phyloP scores from a whole-genome alignment of 495 filamentous ascomycete species.

The Elaphomyces granulatus region DNA sequence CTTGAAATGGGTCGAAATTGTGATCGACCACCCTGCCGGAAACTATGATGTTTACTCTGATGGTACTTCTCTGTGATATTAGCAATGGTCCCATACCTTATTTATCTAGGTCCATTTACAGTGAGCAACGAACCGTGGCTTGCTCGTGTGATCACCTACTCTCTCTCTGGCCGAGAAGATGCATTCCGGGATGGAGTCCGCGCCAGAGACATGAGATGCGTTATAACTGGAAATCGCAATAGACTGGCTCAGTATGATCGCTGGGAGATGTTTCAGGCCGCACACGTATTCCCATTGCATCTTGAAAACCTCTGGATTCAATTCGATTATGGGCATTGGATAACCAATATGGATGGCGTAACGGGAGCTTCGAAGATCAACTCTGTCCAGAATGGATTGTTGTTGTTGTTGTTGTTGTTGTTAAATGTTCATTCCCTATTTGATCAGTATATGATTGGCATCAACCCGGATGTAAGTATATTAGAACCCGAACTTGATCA shows the following conservation, averaged over 20 bases:
- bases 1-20: too few relatives aligned
- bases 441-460: conserved; percentile 1
- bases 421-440: neutral
- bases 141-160: conserved; percentile 12
- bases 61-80: conserved; percentile 10
- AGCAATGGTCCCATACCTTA: conserved; percentile 1
- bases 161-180: conserved; percentile 11
- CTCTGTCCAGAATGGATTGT: conserved; percentile 22
- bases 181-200: conserved; percentile 19
- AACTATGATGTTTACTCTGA: conserved; percentile 18
- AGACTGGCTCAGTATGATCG: conserved; percentile 4
- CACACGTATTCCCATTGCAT: conserved; percentile 25
- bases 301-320: conserved; percentile 17
- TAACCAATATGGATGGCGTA: conserved; percentile 11
- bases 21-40: too few relatives aligned
- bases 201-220: conserved; percentile 17
- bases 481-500: neutral
- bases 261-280: conserved; percentile 18
- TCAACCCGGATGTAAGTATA: conserved; percentile 1
- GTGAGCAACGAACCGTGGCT: conserved; percentile 16
- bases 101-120: conserved; percentile 9
- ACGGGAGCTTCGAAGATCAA: conserved; percentile 14
- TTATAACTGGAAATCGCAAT: conserved; percentile 15
- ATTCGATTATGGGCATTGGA: conserved; percentile 16
- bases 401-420: conserved; percentile 7